Conservation (phyloP, 208 protist species). For the Crithidia bombi region DNA sequence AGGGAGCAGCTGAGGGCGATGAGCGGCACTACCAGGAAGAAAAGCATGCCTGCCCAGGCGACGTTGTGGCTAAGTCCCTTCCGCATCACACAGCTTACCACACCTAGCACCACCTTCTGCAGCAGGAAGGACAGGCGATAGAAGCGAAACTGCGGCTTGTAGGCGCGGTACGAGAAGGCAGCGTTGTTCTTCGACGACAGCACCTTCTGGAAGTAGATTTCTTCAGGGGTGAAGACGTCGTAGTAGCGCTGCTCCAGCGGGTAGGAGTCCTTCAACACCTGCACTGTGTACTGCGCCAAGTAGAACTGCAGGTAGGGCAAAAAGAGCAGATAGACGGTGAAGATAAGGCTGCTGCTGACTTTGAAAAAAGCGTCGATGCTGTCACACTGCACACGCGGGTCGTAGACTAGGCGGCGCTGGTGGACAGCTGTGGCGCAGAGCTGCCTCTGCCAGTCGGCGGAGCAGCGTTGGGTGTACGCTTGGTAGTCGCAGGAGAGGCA, state of each 20-base stretch:
- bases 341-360: conserved; percentile 40
- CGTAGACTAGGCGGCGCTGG: conserved; percentile 55
- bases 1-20: conserved; percentile 41
- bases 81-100: conserved; percentile 44
- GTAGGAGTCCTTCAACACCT: conserved; percentile 61
- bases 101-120: conserved; percentile 68
- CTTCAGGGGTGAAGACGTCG: conserved; percentile 57
- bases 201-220: conserved; percentile 76
- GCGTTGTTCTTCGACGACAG: conserved; percentile 59
- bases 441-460: conserved; percentile 23
- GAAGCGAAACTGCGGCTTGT: conserved; percentile 56
- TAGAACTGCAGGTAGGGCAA: conserved; percentile 63
- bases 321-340: conserved; percentile 47
- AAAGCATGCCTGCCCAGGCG: conserved; percentile 48
- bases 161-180: conserved; percentile 61
- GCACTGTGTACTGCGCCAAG: conserved; percentile 49
- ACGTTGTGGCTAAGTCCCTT: conserved; percentile 12
- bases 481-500: conserved; percentile 60
- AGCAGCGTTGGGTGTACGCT: conserved; percentile 54
- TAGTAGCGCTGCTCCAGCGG: conserved; percentile 63
- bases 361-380: conserved; percentile 49
- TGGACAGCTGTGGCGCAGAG: conserved; percentile 35
- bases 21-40: conserved; percentile 52
- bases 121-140: conserved; percentile 67
- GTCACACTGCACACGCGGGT: conserved; percentile 53